Conservation (phyloP, 257 asterid species). For the Solanum infundibuliforme region DNA sequence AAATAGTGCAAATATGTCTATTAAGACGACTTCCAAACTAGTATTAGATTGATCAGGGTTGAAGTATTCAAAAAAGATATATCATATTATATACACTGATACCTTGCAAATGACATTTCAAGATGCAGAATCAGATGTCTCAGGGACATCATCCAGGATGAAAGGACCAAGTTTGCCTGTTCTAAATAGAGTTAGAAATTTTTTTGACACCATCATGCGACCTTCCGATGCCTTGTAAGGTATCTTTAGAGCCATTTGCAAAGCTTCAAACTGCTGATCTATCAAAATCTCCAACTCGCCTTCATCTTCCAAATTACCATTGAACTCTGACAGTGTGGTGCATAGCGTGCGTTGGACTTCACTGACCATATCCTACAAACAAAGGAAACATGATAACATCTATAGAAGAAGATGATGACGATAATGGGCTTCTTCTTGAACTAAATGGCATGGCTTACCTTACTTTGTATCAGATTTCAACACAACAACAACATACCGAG, state of each 20-base stretch:
- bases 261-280: conserved; percentile 65
- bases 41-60: background rate
- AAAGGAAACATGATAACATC: background rate
- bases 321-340: conserved; percentile 39
- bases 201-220: conserved; percentile 60
- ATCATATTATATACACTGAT: background rate
- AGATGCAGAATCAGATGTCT: conserved; percentile 10
- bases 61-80: background rate
- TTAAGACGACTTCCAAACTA: background rate
- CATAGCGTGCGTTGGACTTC: conserved; percentile 55
- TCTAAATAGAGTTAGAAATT: conserved; percentile 66
- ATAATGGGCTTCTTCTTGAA: background rate
- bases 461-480: background rate
- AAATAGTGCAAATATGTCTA: background rate
- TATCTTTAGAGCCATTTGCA: conserved; percentile 58
- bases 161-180: conserved; percentile 76
- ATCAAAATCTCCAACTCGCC: conserved; percentile 59
- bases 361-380: conserved; percentile 52
- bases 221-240: conserved; percentile 68
- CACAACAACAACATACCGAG: background rate
- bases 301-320: conserved; percentile 68
- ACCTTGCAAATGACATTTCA: background rate
- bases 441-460: background rate
- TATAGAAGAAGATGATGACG: background rate
- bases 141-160: conserved; percentile 78